Conservation (phyloP, 768 basidiomycete species). For the Russula lepida region DNA sequence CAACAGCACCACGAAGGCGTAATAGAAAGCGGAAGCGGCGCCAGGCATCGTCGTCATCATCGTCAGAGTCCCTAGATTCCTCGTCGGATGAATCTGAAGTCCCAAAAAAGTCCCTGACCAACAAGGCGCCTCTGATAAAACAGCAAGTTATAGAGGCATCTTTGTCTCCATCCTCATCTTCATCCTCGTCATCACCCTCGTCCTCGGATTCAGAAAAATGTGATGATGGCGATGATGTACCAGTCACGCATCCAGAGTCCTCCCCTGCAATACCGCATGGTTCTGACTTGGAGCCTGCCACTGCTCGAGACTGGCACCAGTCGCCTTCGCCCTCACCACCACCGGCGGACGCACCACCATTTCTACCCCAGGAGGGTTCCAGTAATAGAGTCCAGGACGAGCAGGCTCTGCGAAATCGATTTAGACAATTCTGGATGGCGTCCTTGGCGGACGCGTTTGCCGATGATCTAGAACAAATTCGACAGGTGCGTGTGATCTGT, state of each 20-base stretch:
- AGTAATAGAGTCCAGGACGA: conserved; percentile 37
- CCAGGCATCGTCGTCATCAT: conserved; percentile 23
- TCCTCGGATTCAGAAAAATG: conserved; percentile 19
- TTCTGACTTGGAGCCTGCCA: neutral
- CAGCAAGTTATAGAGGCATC: neutral
- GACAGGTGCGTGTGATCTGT: conserved; percentile 46
- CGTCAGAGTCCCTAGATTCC: conserved; percentile 23
- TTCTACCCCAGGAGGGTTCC: conserved; percentile 34
- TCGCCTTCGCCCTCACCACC: conserved; percentile 31
- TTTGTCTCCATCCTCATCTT: conserved; percentile 21
- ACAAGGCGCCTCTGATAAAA: conserved; percentile 6
- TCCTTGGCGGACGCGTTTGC: conserved; percentile 75
- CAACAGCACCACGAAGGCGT: conserved; percentile 25
- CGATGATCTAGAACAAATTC: conserved; percentile 76
- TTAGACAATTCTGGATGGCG: conserved; percentile 83
- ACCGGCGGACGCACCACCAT: conserved; percentile 42
- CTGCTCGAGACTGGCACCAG: neutral
- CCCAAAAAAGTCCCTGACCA: neutral
- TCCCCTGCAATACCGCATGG: neutral
- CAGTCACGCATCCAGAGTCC: neutral
- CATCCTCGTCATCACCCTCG: conserved; percentile 19
- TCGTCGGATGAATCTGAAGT: conserved; percentile 17
- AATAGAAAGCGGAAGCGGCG: conserved; percentile 31
- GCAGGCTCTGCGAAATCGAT: conserved; percentile 50
- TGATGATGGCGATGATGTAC: neutral